phyloP scores from a whole-genome alignment of 495 filamentous ascomycete genomes.

The Penicillium longicatenatum region DNA sequence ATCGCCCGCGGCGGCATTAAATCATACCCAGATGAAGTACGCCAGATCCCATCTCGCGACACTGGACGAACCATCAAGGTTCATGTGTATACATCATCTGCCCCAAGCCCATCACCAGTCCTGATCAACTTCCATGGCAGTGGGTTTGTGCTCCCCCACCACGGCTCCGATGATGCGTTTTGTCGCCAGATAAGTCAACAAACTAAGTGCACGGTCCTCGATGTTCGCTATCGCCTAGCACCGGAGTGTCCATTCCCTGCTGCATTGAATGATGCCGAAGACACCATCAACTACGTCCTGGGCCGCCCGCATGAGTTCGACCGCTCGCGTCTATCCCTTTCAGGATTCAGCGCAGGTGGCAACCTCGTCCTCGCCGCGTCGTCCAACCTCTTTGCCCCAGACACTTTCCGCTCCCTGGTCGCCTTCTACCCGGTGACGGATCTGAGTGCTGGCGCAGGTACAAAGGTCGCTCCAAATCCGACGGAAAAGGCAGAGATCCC shows the following conservation, averaged over 20 bases:
- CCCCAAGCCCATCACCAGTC: constrained; percentile 34
- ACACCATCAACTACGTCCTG: constrained; percentile 39
- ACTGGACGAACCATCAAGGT: constrained; percentile 43
- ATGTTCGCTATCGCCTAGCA: constrained; percentile 74
- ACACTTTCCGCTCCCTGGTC: constrained; percentile 43
- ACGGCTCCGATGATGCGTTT: constrained; percentile 46
- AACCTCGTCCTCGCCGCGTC: constrained; percentile 45
- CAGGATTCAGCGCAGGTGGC: constrained; percentile 49
- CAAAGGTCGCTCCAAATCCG: constrained; percentile 31
- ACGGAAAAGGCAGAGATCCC: constrained; percentile 28
- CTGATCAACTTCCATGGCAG: constrained; percentile 50
- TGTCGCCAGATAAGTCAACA: constrained; percentile 38
- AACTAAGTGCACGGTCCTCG: constrained; percentile 44
- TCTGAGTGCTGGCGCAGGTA: constrained; percentile 24
- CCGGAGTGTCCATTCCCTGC: constrained; percentile 79
- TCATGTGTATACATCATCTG: constrained; percentile 43
- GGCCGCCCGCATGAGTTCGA: constrained; percentile 37
- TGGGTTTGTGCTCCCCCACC: constrained; percentile 43
- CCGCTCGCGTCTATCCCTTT: constrained; percentile 37
- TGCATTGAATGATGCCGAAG: constrained; percentile 69
- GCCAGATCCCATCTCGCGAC: constrained; percentile 46
- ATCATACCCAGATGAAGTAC: constrained; percentile 34
- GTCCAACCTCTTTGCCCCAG: constrained; percentile 38
- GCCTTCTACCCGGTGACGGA: constrained; percentile 46
- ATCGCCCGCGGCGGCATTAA: not conserved